A percentile compares a stretch with the other conserved stretches of the same genome.
Conservation (phyloP, 2,329 filamentous ascomycete species). For the Cercospora brassicicola region DNA sequence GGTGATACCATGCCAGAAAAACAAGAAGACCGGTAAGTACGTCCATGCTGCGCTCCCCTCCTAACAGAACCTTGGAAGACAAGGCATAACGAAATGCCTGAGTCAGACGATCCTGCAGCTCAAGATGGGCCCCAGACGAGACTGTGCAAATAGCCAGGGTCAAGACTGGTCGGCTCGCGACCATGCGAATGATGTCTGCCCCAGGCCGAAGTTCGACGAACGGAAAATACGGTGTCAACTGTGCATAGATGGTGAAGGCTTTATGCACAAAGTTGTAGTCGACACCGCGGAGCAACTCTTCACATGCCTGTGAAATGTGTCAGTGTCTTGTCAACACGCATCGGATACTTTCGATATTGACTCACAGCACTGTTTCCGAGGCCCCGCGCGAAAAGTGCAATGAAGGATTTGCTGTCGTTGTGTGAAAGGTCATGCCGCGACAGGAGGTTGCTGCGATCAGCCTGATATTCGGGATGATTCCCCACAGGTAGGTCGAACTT, state of each 20-base stretch:
- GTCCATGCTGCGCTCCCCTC: slow-evolving; percentile 31
- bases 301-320: slow-evolving; percentile 17
- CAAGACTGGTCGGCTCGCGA: slow-evolving; percentile 26
- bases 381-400: slow-evolving; percentile 27
- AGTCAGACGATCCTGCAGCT: slow-evolving; percentile 27
- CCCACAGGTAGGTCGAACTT: slow-evolving; percentile 18
- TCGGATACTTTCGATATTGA: not conserved
- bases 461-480: slow-evolving; percentile 12
- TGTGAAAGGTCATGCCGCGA: slow-evolving; percentile 28
- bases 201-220: slow-evolving; percentile 29
- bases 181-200: slow-evolving; percentile 26
- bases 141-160: slow-evolving; percentile 34
- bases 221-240: slow-evolving; percentile 28
- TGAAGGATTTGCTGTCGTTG: slow-evolving; percentile 29
- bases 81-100: slow-evolving; percentile 32
- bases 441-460: slow-evolving; percentile 18
- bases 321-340: not conserved
- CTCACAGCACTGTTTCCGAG: slow-evolving; percentile 25
- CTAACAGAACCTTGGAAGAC: slow-evolving; percentile 29
- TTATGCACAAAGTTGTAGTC: slow-evolving; percentile 32
- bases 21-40: slow-evolving; percentile 31
- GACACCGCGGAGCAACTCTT: slow-evolving; percentile 28
- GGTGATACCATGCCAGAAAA: slow-evolving; percentile 33
- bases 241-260: slow-evolving; percentile 29
- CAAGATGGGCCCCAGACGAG: slow-evolving; percentile 24